Conservation (phyloP, 2,329 filamentous ascomycete species). For the Botrytis porri region DNA sequence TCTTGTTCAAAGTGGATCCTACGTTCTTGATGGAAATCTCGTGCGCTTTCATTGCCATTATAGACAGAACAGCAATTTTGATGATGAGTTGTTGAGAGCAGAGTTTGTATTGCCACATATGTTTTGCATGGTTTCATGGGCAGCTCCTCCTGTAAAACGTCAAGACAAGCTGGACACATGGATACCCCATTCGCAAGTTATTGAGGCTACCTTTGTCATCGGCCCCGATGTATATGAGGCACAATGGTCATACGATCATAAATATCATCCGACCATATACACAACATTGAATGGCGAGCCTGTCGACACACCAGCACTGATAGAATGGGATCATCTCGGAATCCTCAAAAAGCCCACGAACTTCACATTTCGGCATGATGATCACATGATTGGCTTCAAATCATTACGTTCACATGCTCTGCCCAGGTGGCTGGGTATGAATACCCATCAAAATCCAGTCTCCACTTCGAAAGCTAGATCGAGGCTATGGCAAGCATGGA, state of each 20-base stretch:
- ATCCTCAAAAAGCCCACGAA: conserved; percentile 43
- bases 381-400: conserved; percentile 50
- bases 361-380: conserved; percentile 49
- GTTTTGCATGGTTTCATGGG: conserved; percentile 51
- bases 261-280: conserved; percentile 45
- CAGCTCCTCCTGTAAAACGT: conserved; percentile 48
- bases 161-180: conserved; percentile 50
- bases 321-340: conserved; percentile 43
- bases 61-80: conserved; percentile 50
- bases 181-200: conserved; percentile 54
- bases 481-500: conserved; percentile 48
- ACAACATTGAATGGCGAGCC: conserved; percentile 48
- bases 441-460: conserved; percentile 39
- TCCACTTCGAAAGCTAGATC: conserved; percentile 45
- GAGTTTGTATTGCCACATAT: conserved; percentile 53
- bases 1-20: conserved; percentile 43
- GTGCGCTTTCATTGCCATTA: conserved; percentile 54
- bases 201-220: conserved; percentile 52
- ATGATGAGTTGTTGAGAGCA: conserved; percentile 51
- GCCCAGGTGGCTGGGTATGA: conserved; percentile 38
- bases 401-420: conserved; percentile 29
- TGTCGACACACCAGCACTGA: conserved; percentile 51
- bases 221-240: conserved; percentile 51
- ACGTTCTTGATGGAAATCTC: conserved; percentile 50
- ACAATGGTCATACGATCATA: conserved; percentile 47